phyloP scores from a whole-genome alignment of 2,329 filamentous ascomycete species.

The Alternaria angustiovoidea region DNA sequence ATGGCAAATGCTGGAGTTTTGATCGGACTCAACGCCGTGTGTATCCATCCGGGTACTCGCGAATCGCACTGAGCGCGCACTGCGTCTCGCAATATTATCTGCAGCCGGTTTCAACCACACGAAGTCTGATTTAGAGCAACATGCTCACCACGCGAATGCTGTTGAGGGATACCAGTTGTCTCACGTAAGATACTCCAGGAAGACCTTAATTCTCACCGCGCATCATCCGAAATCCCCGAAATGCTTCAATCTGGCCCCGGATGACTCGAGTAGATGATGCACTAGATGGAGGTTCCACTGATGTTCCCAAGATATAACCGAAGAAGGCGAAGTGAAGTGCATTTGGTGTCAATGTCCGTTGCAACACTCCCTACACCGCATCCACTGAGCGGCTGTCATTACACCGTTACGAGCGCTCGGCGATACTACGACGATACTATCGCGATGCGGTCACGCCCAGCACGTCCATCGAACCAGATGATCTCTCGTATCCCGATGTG shows the following conservation, averaged over 20 bases:
- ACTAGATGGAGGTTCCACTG: not conserved
- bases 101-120: no score
- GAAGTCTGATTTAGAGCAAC: not conserved
- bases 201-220: not conserved
- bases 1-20: not conserved
- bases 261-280: not conserved
- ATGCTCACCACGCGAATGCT: not conserved
- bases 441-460: not conserved
- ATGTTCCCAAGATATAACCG: not conserved
- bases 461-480: not conserved
- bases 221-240: not conserved
- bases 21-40: not conserved
- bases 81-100: not conserved
- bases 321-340: not conserved
- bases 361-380: not conserved
- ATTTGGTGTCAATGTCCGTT: not conserved
- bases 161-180: not conserved
- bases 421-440: not conserved
- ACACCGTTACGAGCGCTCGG: not conserved
- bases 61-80: not conserved
- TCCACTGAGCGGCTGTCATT: not conserved
- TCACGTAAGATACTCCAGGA: not conserved
- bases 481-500: not conserved
- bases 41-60: not conserved
- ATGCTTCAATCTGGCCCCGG: not conserved